These are phyloP conservation scores for Tricholoma sp. DNA, from an alignment of 768 basidiomycete genomes.

Conservation along the genomic window DNA sequence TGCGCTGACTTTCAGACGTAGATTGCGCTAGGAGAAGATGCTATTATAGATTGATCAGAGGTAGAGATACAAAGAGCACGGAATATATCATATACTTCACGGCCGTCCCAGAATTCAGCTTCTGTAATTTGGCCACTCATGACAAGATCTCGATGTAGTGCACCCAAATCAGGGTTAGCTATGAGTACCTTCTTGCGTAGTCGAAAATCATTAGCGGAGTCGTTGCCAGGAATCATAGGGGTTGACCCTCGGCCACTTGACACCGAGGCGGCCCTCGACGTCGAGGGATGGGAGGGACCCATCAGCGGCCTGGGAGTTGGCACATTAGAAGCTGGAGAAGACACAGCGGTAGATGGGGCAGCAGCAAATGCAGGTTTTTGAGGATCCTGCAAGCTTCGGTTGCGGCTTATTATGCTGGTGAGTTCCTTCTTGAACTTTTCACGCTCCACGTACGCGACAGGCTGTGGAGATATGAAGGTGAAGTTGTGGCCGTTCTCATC, in stretches of 20 bases:
- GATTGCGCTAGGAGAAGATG: constrained; percentile 74
- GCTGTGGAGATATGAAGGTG: constrained; percentile 66
- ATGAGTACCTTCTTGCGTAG: constrained; percentile 76
- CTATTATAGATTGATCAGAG: constrained; percentile 32
- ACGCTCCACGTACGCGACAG: constrained; percentile 63
- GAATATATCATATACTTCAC: constrained; percentile 57
- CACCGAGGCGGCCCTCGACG: constrained; percentile 61
- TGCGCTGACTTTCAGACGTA: constrained; percentile 65
- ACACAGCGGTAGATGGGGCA: constrained; percentile 10
- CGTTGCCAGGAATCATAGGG: constrained; percentile 51
- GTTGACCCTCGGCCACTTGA: constrained; percentile 47
- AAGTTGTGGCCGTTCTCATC: constrained; percentile 80
- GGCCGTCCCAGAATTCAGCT: constrained; percentile 94
- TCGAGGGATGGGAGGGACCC: constrained; percentile 38
- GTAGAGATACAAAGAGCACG: constrained; percentile 8
- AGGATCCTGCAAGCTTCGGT: constrained; percentile 42
- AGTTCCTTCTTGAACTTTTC: constrained; percentile 81
- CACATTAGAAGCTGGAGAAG: constrained; percentile 20
- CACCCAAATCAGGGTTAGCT: constrained; percentile 69
- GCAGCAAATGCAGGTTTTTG: constrained; percentile 26
- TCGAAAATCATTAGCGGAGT: constrained; percentile 62
- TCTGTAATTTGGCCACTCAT: constrained; percentile 82
- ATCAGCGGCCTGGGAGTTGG: constrained; percentile 28
- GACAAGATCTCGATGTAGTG: constrained; percentile 86
- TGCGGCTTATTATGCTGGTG: constrained; percentile 70